Percentiles rank a stretch among this genome's conserved stretches.
phyloP scores from a whole-genome alignment of 495 filamentous ascomycete genomes.

The Penicillium simplicissimum region DNA sequence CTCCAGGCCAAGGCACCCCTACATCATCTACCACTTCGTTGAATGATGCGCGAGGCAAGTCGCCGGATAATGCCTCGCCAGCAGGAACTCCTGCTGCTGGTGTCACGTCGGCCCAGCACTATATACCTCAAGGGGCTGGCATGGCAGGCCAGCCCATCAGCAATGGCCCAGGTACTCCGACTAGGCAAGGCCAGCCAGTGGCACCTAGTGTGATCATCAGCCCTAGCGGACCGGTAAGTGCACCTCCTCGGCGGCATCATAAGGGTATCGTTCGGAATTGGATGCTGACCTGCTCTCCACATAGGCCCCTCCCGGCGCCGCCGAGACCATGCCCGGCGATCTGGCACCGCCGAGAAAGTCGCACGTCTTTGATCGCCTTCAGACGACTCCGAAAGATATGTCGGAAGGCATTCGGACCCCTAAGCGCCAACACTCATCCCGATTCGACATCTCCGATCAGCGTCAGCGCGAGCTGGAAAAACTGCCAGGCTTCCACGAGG shows the following conservation, averaged over 20 bases:
- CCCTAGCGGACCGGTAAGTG: conserved; percentile 87
- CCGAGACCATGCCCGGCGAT: conserved; percentile 98
- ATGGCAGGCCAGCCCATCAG: conserved; percentile 41
- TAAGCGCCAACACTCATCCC: conserved; percentile 93
- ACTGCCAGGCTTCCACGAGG: conserved; percentile 97
- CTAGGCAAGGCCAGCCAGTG: conserved; percentile 62
- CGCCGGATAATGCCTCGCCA: conserved; percentile 63
- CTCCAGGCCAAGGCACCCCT: conserved; percentile 67
- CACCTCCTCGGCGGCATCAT: not conserved
- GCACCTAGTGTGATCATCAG: conserved; percentile 94
- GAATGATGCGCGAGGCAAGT: conserved; percentile 80
- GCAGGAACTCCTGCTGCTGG: conserved; percentile 32
- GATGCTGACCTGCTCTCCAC: conserved; percentile 25
- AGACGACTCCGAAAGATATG: conserved; percentile 91
- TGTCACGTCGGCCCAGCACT: conserved; percentile 37
- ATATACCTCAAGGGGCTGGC: conserved; percentile 34
- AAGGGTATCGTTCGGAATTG: not conserved
- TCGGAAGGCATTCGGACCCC: conserved; percentile 94
- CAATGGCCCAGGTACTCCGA: conserved; percentile 68
- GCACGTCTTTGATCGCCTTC: conserved; percentile 84
- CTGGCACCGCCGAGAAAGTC: conserved; percentile 95
- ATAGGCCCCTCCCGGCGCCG: conserved; percentile 89
- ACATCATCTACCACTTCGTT: conserved; percentile 85
- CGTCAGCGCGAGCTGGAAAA: conserved; percentile 93
- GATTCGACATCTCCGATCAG: conserved; percentile 95